Percentiles rank a stretch among this genome's conserved stretches.
Conservation (phyloP, 805 yeast species). For the Zygotorulaspora danielsina region DNA sequence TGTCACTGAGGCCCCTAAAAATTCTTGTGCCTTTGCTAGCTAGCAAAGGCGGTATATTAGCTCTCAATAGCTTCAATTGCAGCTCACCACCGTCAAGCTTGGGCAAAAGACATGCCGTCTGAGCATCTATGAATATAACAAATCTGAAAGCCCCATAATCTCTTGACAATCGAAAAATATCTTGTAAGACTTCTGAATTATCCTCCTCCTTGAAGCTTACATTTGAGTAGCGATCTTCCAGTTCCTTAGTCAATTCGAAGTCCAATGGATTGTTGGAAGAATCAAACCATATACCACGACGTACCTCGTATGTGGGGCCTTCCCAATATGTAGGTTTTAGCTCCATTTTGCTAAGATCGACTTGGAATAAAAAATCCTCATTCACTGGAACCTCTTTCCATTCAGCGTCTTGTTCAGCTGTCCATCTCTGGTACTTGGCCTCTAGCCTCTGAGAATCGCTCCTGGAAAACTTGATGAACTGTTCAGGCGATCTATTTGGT, state of each 20-base stretch:
- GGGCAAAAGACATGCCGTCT: conserved; percentile 47
- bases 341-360: conserved; percentile 51
- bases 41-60: conserved; percentile 32
- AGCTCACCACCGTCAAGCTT: conserved; percentile 41
- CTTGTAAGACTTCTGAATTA: conserved; percentile 12
- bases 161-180: conserved; percentile 15
- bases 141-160: conserved; percentile 13
- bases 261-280: conserved; percentile 53
- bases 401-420: conserved; percentile 6
- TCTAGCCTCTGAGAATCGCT: conserved; percentile 65
- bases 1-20: conserved; percentile 33
- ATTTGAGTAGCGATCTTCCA: conserved; percentile 53
- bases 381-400: conserved; percentile 53
- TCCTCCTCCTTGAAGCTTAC: conserved; percentile 36
- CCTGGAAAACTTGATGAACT: conserved; percentile 63
- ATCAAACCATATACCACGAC: conserved; percentile 83
- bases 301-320: conserved; percentile 77
- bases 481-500: conserved; percentile 47
- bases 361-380: conserved; percentile 77
- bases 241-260: conserved; percentile 45
- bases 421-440: conserved; percentile 36
- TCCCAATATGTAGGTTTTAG: conserved; percentile 79
- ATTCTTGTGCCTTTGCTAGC: conserved; percentile 48
- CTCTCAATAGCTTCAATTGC: conserved; percentile 36
- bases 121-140: conserved; percentile 39